Conservation (phyloP, 371 early-diverging fungal genomes). For the Mortierella sp. region DNA sequence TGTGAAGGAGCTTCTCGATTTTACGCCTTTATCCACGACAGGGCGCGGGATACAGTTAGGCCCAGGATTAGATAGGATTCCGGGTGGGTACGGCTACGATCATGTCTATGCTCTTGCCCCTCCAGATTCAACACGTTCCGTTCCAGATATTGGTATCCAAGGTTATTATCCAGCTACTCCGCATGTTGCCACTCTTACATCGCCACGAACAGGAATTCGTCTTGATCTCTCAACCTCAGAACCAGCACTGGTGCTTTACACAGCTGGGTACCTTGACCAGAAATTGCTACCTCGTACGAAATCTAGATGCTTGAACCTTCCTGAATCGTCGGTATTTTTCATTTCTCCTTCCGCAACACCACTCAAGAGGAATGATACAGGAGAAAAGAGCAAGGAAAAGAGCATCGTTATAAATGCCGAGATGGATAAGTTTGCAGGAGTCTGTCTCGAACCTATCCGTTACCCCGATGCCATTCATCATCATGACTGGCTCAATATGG, state of each 20-base stretch:
- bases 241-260: slow-evolving; percentile 44
- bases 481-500: slow-evolving; percentile 41
- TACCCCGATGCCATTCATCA: slow-evolving; percentile 52
- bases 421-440: slow-evolving; percentile 39
- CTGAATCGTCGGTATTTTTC: slow-evolving; percentile 5
- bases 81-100: slow-evolving; percentile 52
- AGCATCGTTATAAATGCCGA: slow-evolving; percentile 14
- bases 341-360: slow-evolving; percentile 19
- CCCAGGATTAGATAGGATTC: slow-evolving; percentile 37
- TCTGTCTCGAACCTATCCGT: slow-evolving; percentile 48
- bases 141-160: slow-evolving; percentile 25
- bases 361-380: background rate
- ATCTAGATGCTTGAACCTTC: slow-evolving; percentile 13
- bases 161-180: slow-evolving; percentile 36
- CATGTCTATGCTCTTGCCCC: slow-evolving; percentile 35
- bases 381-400: background rate
- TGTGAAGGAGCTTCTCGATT: slow-evolving; percentile 4
- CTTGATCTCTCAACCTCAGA: slow-evolving; percentile 44
- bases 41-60: slow-evolving; percentile 1
- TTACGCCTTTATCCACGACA: background rate
- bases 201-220: slow-evolving; percentile 38
- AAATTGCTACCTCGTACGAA: slow-evolving; percentile 24
- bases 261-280: slow-evolving; percentile 39
- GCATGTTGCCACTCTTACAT: slow-evolving; percentile 32
- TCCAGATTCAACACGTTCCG: background rate